phyloP scores from a whole-genome alignment of 495 filamentous ascomycete genomes.

The Xylaria scruposa region DNA sequence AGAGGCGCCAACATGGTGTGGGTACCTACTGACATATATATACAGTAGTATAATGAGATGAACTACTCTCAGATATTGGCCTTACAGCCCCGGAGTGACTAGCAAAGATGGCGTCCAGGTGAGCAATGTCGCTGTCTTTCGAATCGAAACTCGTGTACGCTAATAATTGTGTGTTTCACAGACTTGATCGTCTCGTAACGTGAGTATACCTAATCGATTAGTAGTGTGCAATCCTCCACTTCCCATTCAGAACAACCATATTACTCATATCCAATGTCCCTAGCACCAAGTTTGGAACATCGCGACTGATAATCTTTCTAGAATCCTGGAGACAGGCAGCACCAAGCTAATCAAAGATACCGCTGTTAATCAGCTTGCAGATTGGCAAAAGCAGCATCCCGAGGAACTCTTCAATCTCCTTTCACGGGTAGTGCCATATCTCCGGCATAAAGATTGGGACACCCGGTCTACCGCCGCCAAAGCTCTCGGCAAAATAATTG shows the following conservation, averaged over 20 bases:
- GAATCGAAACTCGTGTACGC: slow-evolving; percentile 17
- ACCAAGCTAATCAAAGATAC: slow-evolving; percentile 94
- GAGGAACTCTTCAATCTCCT: slow-evolving; percentile 96
- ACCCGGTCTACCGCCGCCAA: slow-evolving; percentile 89
- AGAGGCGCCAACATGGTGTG: background rate
- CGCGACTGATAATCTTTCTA: slow-evolving; percentile 49
- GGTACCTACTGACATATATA: background rate
- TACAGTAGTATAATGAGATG: slow-evolving; percentile 39
- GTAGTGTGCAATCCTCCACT: background rate
- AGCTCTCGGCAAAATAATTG: slow-evolving; percentile 89
- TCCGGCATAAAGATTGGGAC: slow-evolving; percentile 93
- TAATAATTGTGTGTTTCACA: slow-evolving; percentile 42
- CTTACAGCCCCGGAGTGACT: slow-evolving; percentile 42
- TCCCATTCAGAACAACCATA: background rate
- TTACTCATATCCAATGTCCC: background rate
- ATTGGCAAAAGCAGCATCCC: slow-evolving; percentile 96
- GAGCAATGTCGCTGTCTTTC: slow-evolving; percentile 33
- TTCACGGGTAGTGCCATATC: slow-evolving; percentile 92
- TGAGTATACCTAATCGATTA: slow-evolving; percentile 59
- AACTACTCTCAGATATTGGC: slow-evolving; percentile 34
- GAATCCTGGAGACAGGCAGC: slow-evolving; percentile 94
- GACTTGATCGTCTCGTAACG: slow-evolving; percentile 93
- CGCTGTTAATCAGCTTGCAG: slow-evolving; percentile 92
- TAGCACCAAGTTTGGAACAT: slow-evolving; percentile 2
- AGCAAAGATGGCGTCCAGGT: slow-evolving; percentile 63